Conservation (phyloP, 306 rosid species). For the Oxytropis ochrocephala region DNA sequence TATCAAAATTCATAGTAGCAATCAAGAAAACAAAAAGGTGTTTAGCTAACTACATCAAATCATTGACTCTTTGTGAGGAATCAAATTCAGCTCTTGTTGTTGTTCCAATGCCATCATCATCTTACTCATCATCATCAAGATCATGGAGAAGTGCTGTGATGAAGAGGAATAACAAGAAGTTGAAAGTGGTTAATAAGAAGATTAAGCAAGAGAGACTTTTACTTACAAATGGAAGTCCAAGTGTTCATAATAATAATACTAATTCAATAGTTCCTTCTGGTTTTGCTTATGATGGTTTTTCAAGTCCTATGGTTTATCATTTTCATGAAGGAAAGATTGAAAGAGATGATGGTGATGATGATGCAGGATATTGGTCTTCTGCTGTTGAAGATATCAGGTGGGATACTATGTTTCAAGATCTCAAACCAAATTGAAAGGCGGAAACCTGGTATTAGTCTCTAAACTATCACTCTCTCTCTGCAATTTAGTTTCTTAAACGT, state of each 20-base stretch:
- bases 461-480: too few species aligned
- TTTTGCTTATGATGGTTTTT: constrained; percentile 36
- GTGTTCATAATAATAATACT: constrained; percentile 16
- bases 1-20: constrained; percentile 51
- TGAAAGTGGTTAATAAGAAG: constrained; percentile 23
- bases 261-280: constrained; percentile 21
- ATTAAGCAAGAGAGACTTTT: constrained; percentile 46
- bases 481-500: too few species aligned
- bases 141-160: constrained; percentile 47
- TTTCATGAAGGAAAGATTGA: constrained; percentile 37
- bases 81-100: constrained; percentile 60
- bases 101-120: constrained; percentile 29
- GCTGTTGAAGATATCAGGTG: constrained; percentile 85
- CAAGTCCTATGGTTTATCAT: constrained; percentile 55
- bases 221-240: constrained; percentile 71
- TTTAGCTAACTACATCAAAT: constrained; percentile 38
- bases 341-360: constrained; percentile 9
- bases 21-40: constrained; percentile 64
- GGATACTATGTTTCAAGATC: constrained; percentile 93
- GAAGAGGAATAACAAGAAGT: constrained; percentile 58
- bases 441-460: too few species aligned
- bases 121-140: constrained; percentile 36
- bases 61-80: constrained; percentile 30
- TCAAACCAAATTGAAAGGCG: constrained; percentile 60
- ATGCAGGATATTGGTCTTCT: constrained; percentile 60